phyloP scores from a whole-genome alignment of 805 yeast genomes.

The Candida morakotiae region DNA sequence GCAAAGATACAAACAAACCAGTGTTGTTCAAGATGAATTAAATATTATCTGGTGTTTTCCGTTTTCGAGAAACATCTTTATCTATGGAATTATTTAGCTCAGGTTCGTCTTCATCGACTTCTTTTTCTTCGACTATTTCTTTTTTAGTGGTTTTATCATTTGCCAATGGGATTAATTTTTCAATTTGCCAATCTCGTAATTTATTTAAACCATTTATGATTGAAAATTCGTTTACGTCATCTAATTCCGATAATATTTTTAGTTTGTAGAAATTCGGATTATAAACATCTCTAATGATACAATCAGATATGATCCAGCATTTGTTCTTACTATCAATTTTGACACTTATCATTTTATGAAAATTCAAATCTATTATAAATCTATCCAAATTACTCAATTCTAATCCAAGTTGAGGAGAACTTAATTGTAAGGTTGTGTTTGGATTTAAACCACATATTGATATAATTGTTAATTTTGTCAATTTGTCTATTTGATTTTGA shows the following conservation, averaged over 20 bases:
- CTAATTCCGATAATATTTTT: conserved; percentile 17
- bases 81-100: neutral
- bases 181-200: conserved; percentile 21
- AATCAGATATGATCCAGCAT: conserved; percentile 13
- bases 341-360: conserved; percentile 18
- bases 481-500: conserved; percentile 14
- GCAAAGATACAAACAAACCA: neutral
- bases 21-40: neutral
- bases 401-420: neutral
- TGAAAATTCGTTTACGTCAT: conserved; percentile 18
- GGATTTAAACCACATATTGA: conserved; percentile 16
- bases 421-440: neutral
- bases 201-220: conserved; percentile 14
- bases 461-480: conserved; percentile 25
- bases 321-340: conserved; percentile 26
- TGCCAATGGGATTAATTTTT: conserved; percentile 11
- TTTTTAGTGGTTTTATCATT: too few species aligned
- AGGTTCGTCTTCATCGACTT: neutral
- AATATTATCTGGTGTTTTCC: conserved; percentile 7
- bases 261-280: conserved; percentile 18
- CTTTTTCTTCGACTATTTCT: too few species aligned
- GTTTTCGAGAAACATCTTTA: conserved; percentile 4
- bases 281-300: conserved; percentile 22
- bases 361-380: conserved; percentile 22
- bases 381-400: conserved; percentile 12